Evolutionary conservation across 2,329 filamentous ascomycete genomes (phyloP), one percentile per base, ranked within the genome.

Genomic region (Cryphonectria parasitica): DNA sequence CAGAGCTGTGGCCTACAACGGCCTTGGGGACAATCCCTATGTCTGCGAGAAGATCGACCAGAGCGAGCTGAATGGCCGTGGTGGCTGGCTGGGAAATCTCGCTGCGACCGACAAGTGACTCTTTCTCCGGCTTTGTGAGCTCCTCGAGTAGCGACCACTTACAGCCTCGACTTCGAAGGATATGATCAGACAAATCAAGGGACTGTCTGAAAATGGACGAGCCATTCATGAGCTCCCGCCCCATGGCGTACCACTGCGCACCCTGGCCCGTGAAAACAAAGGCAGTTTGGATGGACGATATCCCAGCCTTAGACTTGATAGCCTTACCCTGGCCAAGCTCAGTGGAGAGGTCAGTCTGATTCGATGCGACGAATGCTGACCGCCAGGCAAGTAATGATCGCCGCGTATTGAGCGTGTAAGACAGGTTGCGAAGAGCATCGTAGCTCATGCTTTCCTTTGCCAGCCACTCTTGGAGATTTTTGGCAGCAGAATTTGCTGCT

Each of bases 11-110:
- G 4, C 79, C 71, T 8, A 77, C 69, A 2, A 80, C 77, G 1
- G 71, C 73, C 1, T 61, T 36, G 2, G 78, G 76, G 3, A 63
- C n/a, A 13, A 80, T 58, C 2, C 75, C 75, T 0, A 72, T 72
- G 0, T n/a, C 52, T 7, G 25, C 58, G 10, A 83, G 73, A 0
- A 82, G 66, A 19, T 82, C 77, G 0, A 83, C 77, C 0, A 82
- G 72, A 6, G 75, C 75, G 2, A 84, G 74, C 70, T 84, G 83
- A 0, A 84, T 49, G 0, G 80, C 81, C 1, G 82, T 83, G 65
- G 79, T 82, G 0, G 80, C 31, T 1, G 74, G 73, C 63, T 72
- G 70, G 17, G 58, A 67, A 1, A 72, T 15, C n/a, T 62, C 65
- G 64, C 39, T 43, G 5, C 68, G 41, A 54, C 72, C 62, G 19